Percentiles rank a stretch among this genome's conserved stretches.
Evolutionary conservation across 345 rosid genomes (phyloP).

Genomic region (Syzygium grande): DNA sequence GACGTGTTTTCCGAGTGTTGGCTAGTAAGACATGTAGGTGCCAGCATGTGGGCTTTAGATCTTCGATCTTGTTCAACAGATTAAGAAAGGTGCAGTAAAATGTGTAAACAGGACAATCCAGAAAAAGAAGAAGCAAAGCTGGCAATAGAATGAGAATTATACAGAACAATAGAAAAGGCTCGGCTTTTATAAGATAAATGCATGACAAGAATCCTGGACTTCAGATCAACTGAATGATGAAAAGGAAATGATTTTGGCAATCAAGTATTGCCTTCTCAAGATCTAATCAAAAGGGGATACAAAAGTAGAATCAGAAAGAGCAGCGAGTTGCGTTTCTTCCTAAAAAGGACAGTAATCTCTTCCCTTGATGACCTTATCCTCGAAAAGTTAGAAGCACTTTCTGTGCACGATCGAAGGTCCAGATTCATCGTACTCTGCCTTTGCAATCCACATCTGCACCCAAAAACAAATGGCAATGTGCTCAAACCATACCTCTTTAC

Average conservation of each 20-base stretch:
- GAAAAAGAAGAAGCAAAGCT: background rate
- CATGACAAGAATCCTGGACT: background rate
- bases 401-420: constrained; percentile 45
- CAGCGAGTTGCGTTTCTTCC: constrained; percentile 17
- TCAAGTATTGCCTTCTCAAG: constrained; percentile 21
- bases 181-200: background rate
- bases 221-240: constrained; percentile 2
- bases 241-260: constrained; percentile 19
- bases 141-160: background rate
- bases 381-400: constrained; percentile 29
- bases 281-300: constrained; percentile 9
- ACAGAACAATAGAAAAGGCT: background rate
- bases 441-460: constrained; percentile 44
- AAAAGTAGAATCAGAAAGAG: constrained; percentile 13
- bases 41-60: background rate
- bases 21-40: background rate
- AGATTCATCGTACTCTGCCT: constrained; percentile 40
- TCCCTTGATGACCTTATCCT: constrained; percentile 12
- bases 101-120: background rate
- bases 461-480: background rate
- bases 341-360: constrained; percentile 4
- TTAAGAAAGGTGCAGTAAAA: background rate
- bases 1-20: background rate
- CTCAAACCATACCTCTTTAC: background rate
- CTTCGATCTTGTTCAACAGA: background rate